Evolutionary conservation across 2,329 filamentous ascomycete species (phyloP).

Genomic region (Neofusicoccum umdonicola): DNA sequence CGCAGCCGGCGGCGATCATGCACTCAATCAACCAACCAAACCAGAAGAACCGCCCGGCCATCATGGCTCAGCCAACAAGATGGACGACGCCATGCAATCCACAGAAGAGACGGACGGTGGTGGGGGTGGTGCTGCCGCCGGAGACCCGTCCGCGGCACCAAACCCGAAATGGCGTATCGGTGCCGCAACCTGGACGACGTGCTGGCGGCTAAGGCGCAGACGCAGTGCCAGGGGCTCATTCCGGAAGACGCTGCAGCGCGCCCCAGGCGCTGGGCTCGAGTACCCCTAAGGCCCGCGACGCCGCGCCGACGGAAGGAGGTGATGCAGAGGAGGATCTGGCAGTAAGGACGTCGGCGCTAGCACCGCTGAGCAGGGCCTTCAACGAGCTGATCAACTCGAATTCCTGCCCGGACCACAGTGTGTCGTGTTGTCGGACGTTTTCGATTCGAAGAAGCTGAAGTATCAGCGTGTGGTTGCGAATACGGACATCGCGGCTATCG

Average conservation of each 20-base stretch:
- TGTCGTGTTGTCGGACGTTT: slow-evolving; percentile 18
- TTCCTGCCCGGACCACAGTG: not conserved
- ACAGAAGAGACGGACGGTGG: not conserved
- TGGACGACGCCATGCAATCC: not conserved
- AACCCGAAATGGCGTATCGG: not conserved
- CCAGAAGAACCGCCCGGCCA: not conserved
- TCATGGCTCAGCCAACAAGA: not conserved
- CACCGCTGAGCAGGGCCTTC: not conserved
- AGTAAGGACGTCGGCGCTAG: not conserved
- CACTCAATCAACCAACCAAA: not conserved
- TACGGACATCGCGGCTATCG: slow-evolving; percentile 30
- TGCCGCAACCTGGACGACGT: slow-evolving; percentile 13
- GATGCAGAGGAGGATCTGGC: no score
- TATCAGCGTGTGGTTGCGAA: slow-evolving; percentile 13
- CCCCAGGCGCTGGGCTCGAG: not conserved
- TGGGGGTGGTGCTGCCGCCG: no score
- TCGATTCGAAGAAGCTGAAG: slow-evolving; percentile 18
- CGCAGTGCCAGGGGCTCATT: not conserved
- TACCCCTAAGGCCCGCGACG: not conserved
- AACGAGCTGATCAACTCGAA: not conserved
- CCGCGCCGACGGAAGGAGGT: not conserved
- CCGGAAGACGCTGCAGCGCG: not conserved
- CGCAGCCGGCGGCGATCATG: not conserved
- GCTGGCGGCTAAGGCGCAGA: not conserved
- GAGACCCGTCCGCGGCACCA: no score